Base-by-base conservation (phyloP, 306 rosid species). In the Trifolium pratense region DNA sequence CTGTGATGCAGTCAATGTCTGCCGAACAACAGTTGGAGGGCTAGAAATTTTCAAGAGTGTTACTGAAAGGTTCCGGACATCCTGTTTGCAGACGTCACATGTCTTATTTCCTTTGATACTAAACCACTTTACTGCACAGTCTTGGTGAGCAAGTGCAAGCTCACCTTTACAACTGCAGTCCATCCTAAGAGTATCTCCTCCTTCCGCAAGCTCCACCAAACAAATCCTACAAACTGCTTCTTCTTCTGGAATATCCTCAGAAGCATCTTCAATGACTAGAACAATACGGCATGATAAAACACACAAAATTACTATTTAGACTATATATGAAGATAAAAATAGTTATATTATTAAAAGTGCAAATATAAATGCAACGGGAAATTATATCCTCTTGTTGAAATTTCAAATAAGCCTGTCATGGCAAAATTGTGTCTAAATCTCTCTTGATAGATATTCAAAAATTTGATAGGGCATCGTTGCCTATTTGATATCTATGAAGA, bases 81-180 rank as follows among this genome's bases (percentile, higher is more conserved):
- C 96, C 75, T 79, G 88, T 81, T 82, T 89, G 91, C 98, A 92
- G 69, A 92, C 87, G 72, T 92, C 98, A 68, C 98, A 92, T 32
- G 86, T 90, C 84, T 82, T 88, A 85, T 92, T 92, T 73, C 98
- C 98, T 76, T 92, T 92, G 71, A 92, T 90, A 73, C 89, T 90
- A 85, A 92, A 92, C 98, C 98, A 92, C 81, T 92, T 92, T 66
- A 92, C 83, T 31, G 98, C 98, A 83, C 98, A 92, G 48, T 86
- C 97, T 79, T 86, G 84, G 88, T 92, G 98, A 69, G 98, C 97
- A 59, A 92, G 97, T 40, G 98, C 97, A 75, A 92, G 92, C 75
- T 90, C 97, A 71, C 98, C 98, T 83, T 87, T 92, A 85, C 98
- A 92, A 80, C 97, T 90, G 89, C 98, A 92, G 74, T 90, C 98